These are phyloP conservation scores for Candida gorgasii DNA, from an alignment of 805 yeast genomes.

Conservation along the genomic window DNA sequence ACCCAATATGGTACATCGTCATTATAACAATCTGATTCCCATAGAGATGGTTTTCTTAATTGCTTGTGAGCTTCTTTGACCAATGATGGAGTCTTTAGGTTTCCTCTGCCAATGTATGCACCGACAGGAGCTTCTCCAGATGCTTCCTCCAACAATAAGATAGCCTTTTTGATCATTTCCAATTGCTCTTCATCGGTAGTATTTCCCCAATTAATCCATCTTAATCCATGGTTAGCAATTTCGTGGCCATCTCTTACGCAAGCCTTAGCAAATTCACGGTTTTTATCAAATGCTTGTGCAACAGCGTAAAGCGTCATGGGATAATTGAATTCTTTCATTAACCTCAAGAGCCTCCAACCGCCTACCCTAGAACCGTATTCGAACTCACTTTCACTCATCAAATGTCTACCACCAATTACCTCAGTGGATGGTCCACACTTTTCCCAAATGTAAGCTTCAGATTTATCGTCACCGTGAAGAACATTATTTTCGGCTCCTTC, in stretches of 20 bases:
- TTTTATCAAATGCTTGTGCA: conserved; percentile 36
- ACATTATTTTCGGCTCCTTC: conserved; percentile 33
- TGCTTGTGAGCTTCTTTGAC: conserved; percentile 36
- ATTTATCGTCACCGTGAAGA: conserved; percentile 27
- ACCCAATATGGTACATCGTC: conserved; percentile 40
- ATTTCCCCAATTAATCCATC: conserved; percentile 35
- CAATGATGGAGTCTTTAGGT: conserved; percentile 29
- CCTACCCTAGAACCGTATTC: conserved; percentile 36
- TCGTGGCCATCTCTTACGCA: conserved; percentile 39
- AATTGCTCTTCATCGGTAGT: conserved; percentile 30
- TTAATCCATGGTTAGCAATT: conserved; percentile 36
- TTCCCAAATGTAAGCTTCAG: conserved; percentile 20
- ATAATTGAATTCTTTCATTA: conserved; percentile 30
- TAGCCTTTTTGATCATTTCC: conserved; percentile 28
- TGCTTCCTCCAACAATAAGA: conserved; percentile 27
- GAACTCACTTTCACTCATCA: conserved; percentile 28
- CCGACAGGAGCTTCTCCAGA: conserved; percentile 36
- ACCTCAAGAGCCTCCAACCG: conserved; percentile 32
- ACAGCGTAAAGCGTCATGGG: conserved; percentile 39
- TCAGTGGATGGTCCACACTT: conserved; percentile 12
- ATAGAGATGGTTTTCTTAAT: conserved; percentile 27
- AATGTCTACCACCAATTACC: conserved; percentile 11
- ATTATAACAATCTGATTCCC: conserved; percentile 35
- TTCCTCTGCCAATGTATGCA: conserved; percentile 37
- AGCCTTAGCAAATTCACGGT: conserved; percentile 34